Evolutionary conservation across 2,329 filamentous ascomycete species (phyloP).

Genomic region (Lecanosticta acicola): DNA sequence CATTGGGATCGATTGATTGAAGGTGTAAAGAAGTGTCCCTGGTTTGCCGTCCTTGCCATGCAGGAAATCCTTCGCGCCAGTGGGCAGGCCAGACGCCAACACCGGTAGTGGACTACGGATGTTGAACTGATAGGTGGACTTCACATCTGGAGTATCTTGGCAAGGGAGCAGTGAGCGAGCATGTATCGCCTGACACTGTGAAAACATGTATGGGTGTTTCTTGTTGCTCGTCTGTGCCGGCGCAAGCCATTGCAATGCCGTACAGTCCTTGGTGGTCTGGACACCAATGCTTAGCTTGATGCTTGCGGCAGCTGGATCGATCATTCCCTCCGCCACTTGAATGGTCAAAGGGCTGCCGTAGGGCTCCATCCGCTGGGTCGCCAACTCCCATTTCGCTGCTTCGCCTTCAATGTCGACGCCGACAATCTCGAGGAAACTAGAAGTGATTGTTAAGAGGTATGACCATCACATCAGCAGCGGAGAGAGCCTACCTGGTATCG

Average conservation of each 20-base stretch:
- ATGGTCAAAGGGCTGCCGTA: constrained; percentile 69
- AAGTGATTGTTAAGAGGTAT: constrained; percentile 5
- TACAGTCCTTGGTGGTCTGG: constrained; percentile 80
- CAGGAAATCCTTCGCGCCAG: constrained; percentile 47
- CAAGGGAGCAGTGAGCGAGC: constrained; percentile 91
- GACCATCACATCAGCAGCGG: neutral
- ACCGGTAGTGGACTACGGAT: constrained; percentile 82
- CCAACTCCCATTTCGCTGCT: constrained; percentile 62
- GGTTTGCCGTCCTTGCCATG: constrained; percentile 49
- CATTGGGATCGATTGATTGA: constrained; percentile 87
- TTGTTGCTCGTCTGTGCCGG: constrained; percentile 92
- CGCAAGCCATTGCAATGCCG: constrained; percentile 90
- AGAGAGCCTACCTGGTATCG: constrained; percentile 60
- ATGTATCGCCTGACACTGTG: constrained; percentile 95
- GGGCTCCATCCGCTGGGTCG: constrained; percentile 61
- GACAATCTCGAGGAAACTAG: constrained; percentile 64
- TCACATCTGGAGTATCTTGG: constrained; percentile 95
- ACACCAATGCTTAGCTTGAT: constrained; percentile 39
- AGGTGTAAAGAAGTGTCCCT: constrained; percentile 64
- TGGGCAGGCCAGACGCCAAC: constrained; percentile 77
- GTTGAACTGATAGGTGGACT: constrained; percentile 88
- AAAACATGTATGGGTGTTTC: constrained; percentile 96
- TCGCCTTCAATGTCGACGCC: constrained; percentile 64
- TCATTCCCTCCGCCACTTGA: constrained; percentile 42
- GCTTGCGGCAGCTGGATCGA: constrained; percentile 25